Percentiles rank a stretch among this genome's conserved stretches.
Conservation (phyloP, 306 rosid species). For the Prunus campanulata region DNA sequence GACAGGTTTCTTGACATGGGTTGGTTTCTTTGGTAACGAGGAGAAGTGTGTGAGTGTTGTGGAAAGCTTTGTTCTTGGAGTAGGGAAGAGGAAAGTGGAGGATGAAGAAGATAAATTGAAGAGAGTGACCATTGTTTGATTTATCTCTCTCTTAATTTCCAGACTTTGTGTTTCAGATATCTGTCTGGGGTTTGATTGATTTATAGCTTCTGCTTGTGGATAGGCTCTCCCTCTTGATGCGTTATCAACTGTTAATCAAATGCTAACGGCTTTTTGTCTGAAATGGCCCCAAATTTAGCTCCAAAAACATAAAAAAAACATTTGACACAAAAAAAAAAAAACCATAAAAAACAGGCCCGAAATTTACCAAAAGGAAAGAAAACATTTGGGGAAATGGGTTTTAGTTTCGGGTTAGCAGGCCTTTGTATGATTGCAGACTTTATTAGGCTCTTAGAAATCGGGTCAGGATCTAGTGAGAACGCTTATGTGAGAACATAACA, state of each 20-base stretch:
- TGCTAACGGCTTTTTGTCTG: neutral
- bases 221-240: neutral
- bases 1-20: neutral
- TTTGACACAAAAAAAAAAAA: too few relatives aligned
- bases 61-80: conserved; percentile 3
- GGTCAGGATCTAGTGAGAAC: too few relatives aligned
- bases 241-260: neutral
- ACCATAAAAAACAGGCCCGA: too few relatives aligned
- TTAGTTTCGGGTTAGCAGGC: neutral
- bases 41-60: neutral
- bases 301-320: too few relatives aligned
- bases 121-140: conserved; percentile 32
- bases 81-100: conserved; percentile 29
- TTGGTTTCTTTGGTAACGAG: conserved; percentile 8
- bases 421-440: too few relatives aligned
- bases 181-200: neutral
- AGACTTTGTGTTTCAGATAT: neutral
- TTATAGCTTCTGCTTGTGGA: neutral
- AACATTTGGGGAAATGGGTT: neutral
- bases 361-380: neutral
- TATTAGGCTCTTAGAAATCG: too few relatives aligned
- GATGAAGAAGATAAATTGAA: conserved; percentile 32
- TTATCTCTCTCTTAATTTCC: neutral
- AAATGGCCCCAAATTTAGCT: too few relatives aligned
- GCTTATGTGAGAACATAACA: too few relatives aligned